Conservation (phyloP, 208 protist genomes). For the Sergeia podlipaevii region DNA sequence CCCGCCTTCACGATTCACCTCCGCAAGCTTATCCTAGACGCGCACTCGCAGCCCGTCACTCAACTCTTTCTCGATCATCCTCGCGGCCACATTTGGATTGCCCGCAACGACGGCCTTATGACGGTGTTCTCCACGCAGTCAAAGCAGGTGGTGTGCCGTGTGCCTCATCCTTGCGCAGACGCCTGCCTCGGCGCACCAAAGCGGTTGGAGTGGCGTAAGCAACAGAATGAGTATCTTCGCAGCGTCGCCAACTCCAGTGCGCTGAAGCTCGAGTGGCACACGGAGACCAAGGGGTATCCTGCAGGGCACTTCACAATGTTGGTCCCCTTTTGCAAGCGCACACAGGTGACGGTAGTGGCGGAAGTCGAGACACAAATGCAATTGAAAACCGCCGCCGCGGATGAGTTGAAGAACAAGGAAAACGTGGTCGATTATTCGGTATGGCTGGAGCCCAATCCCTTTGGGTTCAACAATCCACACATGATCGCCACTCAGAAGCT, state of each 20-base stretch:
- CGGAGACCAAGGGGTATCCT: slow-evolving; percentile 43
- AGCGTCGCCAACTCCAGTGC: slow-evolving; percentile 6
- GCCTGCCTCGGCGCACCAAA: slow-evolving; percentile 42
- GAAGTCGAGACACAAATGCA: too few species aligned
- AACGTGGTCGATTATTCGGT: background rate
- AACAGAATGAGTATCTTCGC: slow-evolving; percentile 20
- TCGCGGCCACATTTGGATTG: slow-evolving; percentile 55
- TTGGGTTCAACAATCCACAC: background rate
- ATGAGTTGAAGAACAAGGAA: background rate
- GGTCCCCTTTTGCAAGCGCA: slow-evolving; percentile 29
- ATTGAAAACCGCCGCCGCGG: too few species aligned
- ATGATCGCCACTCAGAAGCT: slow-evolving; percentile 12
- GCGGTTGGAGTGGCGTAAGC: slow-evolving; percentile 35
- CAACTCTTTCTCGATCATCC: slow-evolving; percentile 58
- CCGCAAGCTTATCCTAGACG: slow-evolving; percentile 48
- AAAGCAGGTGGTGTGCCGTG: slow-evolving; percentile 53
- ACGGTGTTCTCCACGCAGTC: slow-evolving; percentile 67
- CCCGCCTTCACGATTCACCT: slow-evolving; percentile 46
- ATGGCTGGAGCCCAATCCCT: background rate
- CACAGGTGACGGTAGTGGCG: slow-evolving; percentile 30
- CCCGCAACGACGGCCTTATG: slow-evolving; percentile 70
- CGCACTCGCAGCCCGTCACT: slow-evolving; percentile 72
- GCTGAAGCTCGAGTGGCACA: slow-evolving; percentile 50
- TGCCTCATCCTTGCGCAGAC: slow-evolving; percentile 66
- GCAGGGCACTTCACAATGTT: slow-evolving; percentile 54